Base-by-base conservation (phyloP, 441 rosid species). In the Brassica hybrid region DNA sequence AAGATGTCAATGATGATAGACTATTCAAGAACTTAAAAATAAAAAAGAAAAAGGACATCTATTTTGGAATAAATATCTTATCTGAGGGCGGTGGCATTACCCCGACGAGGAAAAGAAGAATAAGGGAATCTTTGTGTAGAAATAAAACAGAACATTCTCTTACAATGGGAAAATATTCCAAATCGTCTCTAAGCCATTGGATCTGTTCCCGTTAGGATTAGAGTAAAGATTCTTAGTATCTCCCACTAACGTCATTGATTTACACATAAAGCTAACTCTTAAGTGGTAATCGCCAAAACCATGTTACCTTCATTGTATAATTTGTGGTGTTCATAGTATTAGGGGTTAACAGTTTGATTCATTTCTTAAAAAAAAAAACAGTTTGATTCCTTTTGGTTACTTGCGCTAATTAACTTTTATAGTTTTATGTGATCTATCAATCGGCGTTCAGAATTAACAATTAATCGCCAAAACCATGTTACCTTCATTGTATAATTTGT, bases 161-260 rank as follows among this genome's bases (percentile, higher is more conserved):
- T 71, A 38, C 36, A 41, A n/a, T 27, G 60, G 71, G 5, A 27
- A 76, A 75, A 14, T 62, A n/a, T 19, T 63, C 36, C 70, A 27
- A 27, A 41, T 77, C 45, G 13, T 16, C 8, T 72, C 69, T 19
- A 72, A 72, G 69, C 71, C 77, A 67, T 9, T 65, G 67, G 72
- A 77, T 71, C 52, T 65, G 76, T 71, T 77, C 65, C 45, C 41
- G 6, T 27, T 65, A 56, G n/a, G 27, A 27, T 38, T 59, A 59
- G 52, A n/a, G 58, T 71, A 57, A 78, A 78, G 81, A 78, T 78
- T 59, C 81, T 59, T 21, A 66, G 76, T 72, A 78, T 72, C 64
- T 72, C 59, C 65, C 52, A 58, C 50, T 57, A 34, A 56, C 52
- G 41, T 65, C 63, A 38, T 38, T 34, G 38, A 34, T 34, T 38